phyloP scores from a whole-genome alignment of 116 monocot species.

The Zostera marina region DNA sequence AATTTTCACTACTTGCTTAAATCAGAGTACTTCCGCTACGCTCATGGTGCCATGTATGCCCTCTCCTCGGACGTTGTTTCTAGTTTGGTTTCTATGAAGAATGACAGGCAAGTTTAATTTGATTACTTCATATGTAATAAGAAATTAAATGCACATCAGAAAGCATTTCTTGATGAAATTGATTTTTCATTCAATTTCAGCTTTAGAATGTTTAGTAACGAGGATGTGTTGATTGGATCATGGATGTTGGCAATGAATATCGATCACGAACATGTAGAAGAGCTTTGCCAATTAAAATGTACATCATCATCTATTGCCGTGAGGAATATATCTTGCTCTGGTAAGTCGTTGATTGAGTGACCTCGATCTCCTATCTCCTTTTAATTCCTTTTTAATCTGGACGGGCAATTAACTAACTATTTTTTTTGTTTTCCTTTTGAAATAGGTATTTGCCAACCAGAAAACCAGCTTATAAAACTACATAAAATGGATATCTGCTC shows the following conservation, averaged over 20 bases:
- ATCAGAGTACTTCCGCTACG: slow-evolving; percentile 86
- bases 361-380: neutral
- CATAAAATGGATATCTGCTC: slow-evolving; percentile 61
- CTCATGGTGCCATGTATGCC: slow-evolving; percentile 96
- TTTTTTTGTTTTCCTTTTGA: neutral
- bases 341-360: slow-evolving; percentile 15
- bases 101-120: slow-evolving; percentile 68
- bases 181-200: slow-evolving; percentile 4
- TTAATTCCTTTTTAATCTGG: neutral
- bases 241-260: slow-evolving; percentile 97
- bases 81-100: slow-evolving; percentile 54
- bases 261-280: slow-evolving; percentile 54
- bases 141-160: neutral
- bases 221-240: slow-evolving; percentile 78
- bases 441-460: slow-evolving; percentile 78
- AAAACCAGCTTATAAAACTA: slow-evolving; percentile 56
- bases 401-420: neutral
- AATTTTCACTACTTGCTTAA: slow-evolving; percentile 62
- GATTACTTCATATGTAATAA: neutral
- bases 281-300: slow-evolving; percentile 50
- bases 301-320: slow-evolving; percentile 66
- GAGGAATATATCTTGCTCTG: slow-evolving; percentile 95
- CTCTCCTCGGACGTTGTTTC: slow-evolving; percentile 86
- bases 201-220: slow-evolving; percentile 50
- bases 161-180: slow-evolving; percentile 1